Evolutionary conservation across 176 grass and related monocot genomes (phyloP).

Genomic region (Phragmites australis): DNA sequence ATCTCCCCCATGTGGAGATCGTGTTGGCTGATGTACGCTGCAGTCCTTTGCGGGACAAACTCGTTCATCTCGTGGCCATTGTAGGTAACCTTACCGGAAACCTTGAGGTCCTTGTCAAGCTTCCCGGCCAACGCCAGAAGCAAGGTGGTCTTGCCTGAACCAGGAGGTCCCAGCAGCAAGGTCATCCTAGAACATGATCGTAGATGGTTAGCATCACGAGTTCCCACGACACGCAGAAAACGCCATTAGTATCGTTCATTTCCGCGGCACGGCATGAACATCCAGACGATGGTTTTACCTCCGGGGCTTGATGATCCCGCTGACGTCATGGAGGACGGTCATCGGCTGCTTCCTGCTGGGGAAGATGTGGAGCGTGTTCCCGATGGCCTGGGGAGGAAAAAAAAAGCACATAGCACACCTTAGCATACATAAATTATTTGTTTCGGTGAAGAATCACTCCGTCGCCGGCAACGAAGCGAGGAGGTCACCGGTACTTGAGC

Average conservation of each 20-base stretch:
- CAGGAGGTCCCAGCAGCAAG: constrained; percentile 71
- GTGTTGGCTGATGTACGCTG: constrained; percentile 88
- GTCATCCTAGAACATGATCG: constrained; percentile 59
- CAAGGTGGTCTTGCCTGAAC: constrained; percentile 82
- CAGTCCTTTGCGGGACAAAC: constrained; percentile 79
- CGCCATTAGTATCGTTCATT: not conserved
- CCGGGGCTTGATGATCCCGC: constrained; percentile 62
- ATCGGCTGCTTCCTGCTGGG: constrained; percentile 59
- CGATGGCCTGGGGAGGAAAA: constrained; percentile 40
- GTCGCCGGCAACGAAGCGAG: not conserved
- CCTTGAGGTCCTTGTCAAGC: constrained; percentile 66
- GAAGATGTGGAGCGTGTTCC: constrained; percentile 57
- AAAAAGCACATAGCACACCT: not conserved
- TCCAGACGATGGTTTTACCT: constrained; percentile 15
- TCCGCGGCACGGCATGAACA: not conserved
- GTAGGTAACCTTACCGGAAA: constrained; percentile 74
- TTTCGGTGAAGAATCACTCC: not conserved
- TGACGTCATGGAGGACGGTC: constrained; percentile 64
- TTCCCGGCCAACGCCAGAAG: constrained; percentile 82
- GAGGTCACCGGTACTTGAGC: not conserved
- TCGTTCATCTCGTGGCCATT: constrained; percentile 82
- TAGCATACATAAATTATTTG: not conserved
- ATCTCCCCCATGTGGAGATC: constrained; percentile 92
- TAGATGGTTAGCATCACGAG: not conserved
- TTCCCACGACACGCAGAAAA: not conserved